phyloP scores from a whole-genome alignment of 1,139 yeast species.

The Taphrina populina region DNA sequence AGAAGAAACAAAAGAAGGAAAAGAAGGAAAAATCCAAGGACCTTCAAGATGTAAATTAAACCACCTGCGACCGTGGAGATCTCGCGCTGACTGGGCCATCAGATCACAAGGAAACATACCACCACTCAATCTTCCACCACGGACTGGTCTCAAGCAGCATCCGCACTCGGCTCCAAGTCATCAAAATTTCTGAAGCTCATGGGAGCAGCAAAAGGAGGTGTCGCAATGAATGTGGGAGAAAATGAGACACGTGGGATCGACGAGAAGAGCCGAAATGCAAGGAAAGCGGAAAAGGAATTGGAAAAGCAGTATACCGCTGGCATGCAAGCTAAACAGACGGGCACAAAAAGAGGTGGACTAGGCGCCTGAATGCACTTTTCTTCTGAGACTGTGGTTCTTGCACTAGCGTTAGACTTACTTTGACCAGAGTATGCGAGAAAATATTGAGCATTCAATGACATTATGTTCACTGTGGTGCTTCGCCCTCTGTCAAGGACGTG shows the following conservation, averaged over 20 bases:
- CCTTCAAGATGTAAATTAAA: slow-evolving; percentile 3
- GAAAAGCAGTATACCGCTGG: slow-evolving; percentile 28
- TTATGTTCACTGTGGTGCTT: background rate
- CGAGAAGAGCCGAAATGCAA: slow-evolving; percentile 5
- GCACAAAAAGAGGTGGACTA: slow-evolving; percentile 14
- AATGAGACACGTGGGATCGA: background rate
- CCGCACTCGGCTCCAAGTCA: slow-evolving; percentile 29
- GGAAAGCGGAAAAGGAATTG: slow-evolving; percentile 23
- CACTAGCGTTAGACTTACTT: background rate
- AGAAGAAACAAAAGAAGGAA: background rate
- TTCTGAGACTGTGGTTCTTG: background rate
- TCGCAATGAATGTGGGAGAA: background rate
- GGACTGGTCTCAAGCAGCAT: slow-evolving; percentile 21
- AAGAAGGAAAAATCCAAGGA: slow-evolving; percentile 5
- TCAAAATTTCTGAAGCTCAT: slow-evolving; percentile 27
- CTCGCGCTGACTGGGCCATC: slow-evolving; percentile 18
- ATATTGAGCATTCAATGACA: background rate
- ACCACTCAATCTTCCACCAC: background rate
- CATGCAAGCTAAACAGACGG: slow-evolving; percentile 28
- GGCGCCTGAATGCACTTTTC: slow-evolving; percentile 6
- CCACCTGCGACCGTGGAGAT: background rate
- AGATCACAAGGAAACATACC: no score
- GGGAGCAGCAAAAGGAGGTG: slow-evolving; percentile 28
- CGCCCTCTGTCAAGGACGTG: background rate
- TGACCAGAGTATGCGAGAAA: background rate